Evolutionary conservation across 2,329 filamentous ascomycete species (phyloP).

Genomic region (Hypoxylon sp.): DNA sequence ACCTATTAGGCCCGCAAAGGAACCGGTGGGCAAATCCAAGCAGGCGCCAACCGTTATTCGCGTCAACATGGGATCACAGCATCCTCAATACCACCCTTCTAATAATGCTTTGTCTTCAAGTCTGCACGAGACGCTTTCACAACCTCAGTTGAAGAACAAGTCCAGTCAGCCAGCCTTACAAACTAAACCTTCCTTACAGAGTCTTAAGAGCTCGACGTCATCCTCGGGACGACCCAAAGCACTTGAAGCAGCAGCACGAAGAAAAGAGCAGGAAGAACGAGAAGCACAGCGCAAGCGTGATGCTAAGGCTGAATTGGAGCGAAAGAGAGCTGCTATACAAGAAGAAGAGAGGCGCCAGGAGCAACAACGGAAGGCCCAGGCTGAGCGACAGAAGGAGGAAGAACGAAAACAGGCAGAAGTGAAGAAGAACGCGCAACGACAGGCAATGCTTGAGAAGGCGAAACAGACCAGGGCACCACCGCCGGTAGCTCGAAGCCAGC

Average conservation of each 20-base stretch:
- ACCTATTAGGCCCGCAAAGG: constrained; percentile 74
- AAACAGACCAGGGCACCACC: constrained; percentile 76
- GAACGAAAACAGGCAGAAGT: constrained; percentile 75
- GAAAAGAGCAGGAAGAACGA: constrained; percentile 87
- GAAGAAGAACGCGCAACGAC: constrained; percentile 76
- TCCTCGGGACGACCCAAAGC: constrained; percentile 77
- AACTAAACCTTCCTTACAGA: constrained; percentile 68
- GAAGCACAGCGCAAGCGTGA: constrained; percentile 84
- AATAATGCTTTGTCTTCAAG: constrained; percentile 71
- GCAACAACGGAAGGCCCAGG: constrained; percentile 71
- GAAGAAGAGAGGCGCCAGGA: constrained; percentile 76
- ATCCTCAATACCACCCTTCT: constrained; percentile 71
- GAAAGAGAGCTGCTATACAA: constrained; percentile 77
- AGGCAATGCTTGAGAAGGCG: constrained; percentile 74
- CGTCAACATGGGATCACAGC: constrained; percentile 76
- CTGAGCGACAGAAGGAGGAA: constrained; percentile 72
- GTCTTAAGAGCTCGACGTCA: constrained; percentile 76
- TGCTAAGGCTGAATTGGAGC: constrained; percentile 84
- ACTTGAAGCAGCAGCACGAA: constrained; percentile 81
- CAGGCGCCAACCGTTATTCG: constrained; percentile 80
- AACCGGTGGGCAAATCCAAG: constrained; percentile 70
- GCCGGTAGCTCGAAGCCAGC: constrained; percentile 69
- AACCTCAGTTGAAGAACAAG: constrained; percentile 70
- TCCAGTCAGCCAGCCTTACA: constrained; percentile 77
- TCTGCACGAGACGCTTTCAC: constrained; percentile 69